Base-by-base conservation (phyloP, 2,329 filamentous ascomycete species). In the Neonectria ditissima region DNA sequence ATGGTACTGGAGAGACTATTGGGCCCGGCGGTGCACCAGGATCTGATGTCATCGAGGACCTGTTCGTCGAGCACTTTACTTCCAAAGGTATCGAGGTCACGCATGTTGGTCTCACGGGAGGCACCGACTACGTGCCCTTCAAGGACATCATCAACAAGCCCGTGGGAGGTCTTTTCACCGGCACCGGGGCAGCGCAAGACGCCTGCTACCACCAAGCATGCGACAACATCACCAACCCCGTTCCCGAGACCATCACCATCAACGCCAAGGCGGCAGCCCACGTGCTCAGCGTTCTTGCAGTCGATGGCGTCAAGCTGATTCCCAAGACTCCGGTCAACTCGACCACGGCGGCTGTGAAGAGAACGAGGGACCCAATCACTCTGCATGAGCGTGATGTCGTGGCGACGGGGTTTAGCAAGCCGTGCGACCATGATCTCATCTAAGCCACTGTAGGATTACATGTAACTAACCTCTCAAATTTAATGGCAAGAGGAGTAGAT, bases 91-190 rank as follows among this genome's bases (percentile, higher is more conserved):
- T 80, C 14, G 63, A 76, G 16, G 73, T 76, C 0, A 71, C 67
- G 2, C 72, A 71, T 4, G 66, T 69, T 1, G 68, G 67, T 1
- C 58, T 77, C 0, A 75, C 68, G 37, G 86, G 85, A 3, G 83
- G 87, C 51, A 87, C 83, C 8, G 88, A 91, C 71, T 90, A 90
- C 66, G 86, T 84, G 13, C 83, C 85, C 1, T 90, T 91, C 79
- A 79, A 86, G 34, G 79, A 85, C 41, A 78, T 83, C 26, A 83
- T 86, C 39, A 55, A 72, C 8, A 78, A 89, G 88, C 70, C 85
- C 80, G 18, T 82, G 76, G 43, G 86, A 79, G 87, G 87, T 9
- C 79, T 90, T 20, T 87, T 87, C 70, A 89, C 87, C 4, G 88
- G 88, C 4, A 74, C 72, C 0, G 72, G 70, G 3, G 65, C 68